Evolutionary conservation across 108 stramenopile genomes (phyloP), one percentile per base, ranked within the genome.

Genomic region (Bacterosira constricta): DNA sequence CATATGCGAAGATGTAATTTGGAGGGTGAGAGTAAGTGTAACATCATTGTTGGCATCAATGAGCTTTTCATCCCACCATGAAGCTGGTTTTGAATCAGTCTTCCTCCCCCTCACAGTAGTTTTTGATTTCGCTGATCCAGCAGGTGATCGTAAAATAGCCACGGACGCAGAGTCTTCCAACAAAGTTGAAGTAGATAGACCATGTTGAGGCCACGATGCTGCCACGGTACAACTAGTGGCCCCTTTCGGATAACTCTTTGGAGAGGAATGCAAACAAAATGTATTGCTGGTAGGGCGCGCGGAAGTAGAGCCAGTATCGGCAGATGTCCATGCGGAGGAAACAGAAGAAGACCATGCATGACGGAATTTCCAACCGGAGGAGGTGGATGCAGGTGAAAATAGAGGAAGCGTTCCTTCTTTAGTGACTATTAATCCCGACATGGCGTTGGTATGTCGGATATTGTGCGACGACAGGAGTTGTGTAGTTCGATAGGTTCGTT

Each of bases 351-450:
- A 50, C 62, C 54, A 69, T 29, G 36, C 18, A 0, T 51, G 56
- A 21, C 30, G 20, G 32, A 54, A 54, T 30, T 63, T 77, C 76
- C 68, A 77, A 31, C 63, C 44, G 8, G 38, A 30, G 7, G 76
- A 64, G 1, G 49, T 18, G 13, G 67, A 64, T 31, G 21, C 29
- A 18, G 57, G 27, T 15, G 66, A 38, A 23, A 65, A 71, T 6
- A 91, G 47, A n/a, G 89, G 89, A 11, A 92, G 36, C 0, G 86
- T 70, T 17, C 94, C 94, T 57, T 91, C 91, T 69, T 92, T 86
- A 25, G 78, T 77, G 10, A 92, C 37, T 11, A 82, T 69, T 5
- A 85, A 75, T 34, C 82, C 73, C 61, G 73, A 61, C 34, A 35
- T n/a, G 53, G 71, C 49, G 27, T 44, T 31, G 23, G 36, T 44